Percentiles rank a stretch among this genome's conserved stretches.
Conservation (phyloP, 73 alveolate genomes). For the Stentor roeselii region DNA sequence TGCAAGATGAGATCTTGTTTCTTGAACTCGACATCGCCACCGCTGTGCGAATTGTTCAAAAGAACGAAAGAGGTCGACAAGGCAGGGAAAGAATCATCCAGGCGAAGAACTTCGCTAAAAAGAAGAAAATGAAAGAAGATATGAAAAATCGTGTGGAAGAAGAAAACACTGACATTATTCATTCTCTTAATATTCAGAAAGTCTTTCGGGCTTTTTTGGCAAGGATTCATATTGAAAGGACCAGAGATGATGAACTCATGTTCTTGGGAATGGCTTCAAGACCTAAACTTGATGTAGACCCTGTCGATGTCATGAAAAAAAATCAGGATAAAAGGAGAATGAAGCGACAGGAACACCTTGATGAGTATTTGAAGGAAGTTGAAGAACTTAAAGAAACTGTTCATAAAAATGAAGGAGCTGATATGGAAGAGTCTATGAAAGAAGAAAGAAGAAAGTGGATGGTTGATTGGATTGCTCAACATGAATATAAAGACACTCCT, state of each 20-base stretch:
- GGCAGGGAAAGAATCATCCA: constrained; percentile 63
- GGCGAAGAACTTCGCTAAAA: constrained; percentile 36
- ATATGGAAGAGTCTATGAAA: constrained; percentile 68
- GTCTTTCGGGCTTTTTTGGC: constrained; percentile 78
- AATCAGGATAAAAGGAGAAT: constrained; percentile 55
- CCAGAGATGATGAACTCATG: constrained; percentile 73
- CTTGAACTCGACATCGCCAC: constrained; percentile 52
- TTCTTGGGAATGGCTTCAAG: constrained; percentile 73
- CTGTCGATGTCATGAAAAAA: constrained; percentile 44
- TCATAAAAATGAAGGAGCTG: constrained; percentile 82
- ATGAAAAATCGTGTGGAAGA: constrained; percentile 51
- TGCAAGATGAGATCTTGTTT: constrained; percentile 56
- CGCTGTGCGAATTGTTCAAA: constrained; percentile 77
- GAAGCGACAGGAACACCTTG: constrained; percentile 45
- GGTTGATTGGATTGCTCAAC: constrained; percentile 55
- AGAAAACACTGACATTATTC: constrained; percentile 62
- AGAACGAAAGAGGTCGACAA: constrained; percentile 86
- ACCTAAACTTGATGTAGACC: constrained; percentile 51
- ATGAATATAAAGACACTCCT: constrained; percentile 50
- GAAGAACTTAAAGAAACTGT: constrained; percentile 69
- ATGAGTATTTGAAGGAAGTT: constrained; percentile 59
- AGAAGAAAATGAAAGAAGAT: constrained; percentile 48
- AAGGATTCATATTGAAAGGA: constrained; percentile 64
- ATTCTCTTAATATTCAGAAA: constrained; percentile 60
- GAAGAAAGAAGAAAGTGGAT: constrained; percentile 85